A percentile compares a stretch with the other conserved stretches of the same genome.
phyloP scores from a whole-genome alignment of 1,139 yeast genomes.

The Yamadazyma trypodendri region DNA sequence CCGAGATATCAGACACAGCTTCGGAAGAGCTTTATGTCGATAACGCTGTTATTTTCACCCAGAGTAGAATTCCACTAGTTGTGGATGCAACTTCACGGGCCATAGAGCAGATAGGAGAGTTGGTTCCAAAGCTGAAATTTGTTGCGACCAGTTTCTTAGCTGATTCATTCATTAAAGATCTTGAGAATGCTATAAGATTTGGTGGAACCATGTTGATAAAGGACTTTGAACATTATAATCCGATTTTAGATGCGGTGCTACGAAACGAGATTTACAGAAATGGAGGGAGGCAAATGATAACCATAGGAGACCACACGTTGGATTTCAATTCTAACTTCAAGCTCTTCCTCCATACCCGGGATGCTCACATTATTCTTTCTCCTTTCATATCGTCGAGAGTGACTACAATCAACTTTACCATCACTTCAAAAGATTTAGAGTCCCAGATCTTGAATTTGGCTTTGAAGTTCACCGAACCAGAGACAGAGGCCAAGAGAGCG shows the following conservation, averaged over 20 bases:
- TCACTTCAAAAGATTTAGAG: constrained; percentile 67
- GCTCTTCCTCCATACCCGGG: constrained; percentile 61
- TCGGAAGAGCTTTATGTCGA: constrained; percentile 63
- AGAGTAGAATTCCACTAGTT: constrained; percentile 48
- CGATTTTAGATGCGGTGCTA: constrained; percentile 63
- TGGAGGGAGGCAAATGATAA: constrained; percentile 70
- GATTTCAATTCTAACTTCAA: constrained; percentile 68
- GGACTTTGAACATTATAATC: constrained; percentile 81
- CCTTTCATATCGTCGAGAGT: constrained; percentile 64
- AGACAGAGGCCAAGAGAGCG: constrained; percentile 56
- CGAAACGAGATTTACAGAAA: constrained; percentile 58
- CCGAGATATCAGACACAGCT: constrained; percentile 40
- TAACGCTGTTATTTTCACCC: constrained; percentile 57
- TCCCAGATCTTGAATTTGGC: constrained; percentile 61
- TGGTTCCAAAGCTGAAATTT: constrained; percentile 36
- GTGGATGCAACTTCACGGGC: constrained; percentile 70
- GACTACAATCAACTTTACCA: constrained; percentile 64
- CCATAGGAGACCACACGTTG: constrained; percentile 60
- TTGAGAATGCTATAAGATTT: constrained; percentile 81
- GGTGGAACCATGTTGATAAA: constrained; percentile 73
- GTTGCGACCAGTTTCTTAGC: constrained; percentile 70
- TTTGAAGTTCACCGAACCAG: constrained; percentile 60
- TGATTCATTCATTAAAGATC: constrained; percentile 61
- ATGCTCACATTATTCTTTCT: constrained; percentile 47
- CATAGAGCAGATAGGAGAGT: constrained; percentile 37